Evolutionary conservation across 2,329 filamentous ascomycete species (phyloP).

Genomic region (Monosporascus cannonballus): DNA sequence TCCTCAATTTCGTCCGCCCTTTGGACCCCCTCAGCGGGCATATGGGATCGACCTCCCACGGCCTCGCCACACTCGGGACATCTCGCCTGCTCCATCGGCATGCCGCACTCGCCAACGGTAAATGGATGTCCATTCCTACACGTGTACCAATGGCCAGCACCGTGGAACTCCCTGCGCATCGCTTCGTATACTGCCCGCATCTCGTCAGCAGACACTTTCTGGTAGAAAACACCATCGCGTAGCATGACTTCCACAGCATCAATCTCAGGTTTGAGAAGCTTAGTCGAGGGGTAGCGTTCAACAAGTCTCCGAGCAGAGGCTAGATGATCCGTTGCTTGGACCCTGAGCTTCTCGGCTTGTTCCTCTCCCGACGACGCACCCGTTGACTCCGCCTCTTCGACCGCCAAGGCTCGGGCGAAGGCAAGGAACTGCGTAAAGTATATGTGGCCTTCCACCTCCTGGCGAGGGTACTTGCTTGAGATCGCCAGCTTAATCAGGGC

Average conservation of each 20-base stretch:
- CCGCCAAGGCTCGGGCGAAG: conserved; percentile 28
- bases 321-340: conserved; percentile 8
- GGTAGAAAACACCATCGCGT: conserved; percentile 39
- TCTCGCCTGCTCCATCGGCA: conserved; percentile 53
- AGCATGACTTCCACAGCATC: conserved; percentile 41
- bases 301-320: conserved; percentile 9
- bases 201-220: conserved; percentile 43
- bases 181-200: conserved; percentile 42
- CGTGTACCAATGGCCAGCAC: conserved; percentile 57
- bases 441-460: conserved; percentile 45
- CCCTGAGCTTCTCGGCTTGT: conserved; percentile 3
- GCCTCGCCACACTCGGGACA: conserved; percentile 57
- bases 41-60: conserved; percentile 51
- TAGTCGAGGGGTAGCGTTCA: conserved; percentile 18
- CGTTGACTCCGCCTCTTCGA: not conserved
- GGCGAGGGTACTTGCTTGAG: conserved; percentile 28
- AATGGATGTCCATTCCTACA: conserved; percentile 55
- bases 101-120: conserved; percentile 60
- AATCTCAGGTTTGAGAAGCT: conserved; percentile 37
- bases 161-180: conserved; percentile 43
- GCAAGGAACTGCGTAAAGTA: conserved; percentile 42
- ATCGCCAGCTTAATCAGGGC: conserved; percentile 33
- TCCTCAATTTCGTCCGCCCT: conserved; percentile 43
- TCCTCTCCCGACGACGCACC: not conserved
- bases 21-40: conserved; percentile 43